Base-by-base conservation (phyloP, 1,139 yeast genomes). In the Suhomyces terraborum region DNA sequence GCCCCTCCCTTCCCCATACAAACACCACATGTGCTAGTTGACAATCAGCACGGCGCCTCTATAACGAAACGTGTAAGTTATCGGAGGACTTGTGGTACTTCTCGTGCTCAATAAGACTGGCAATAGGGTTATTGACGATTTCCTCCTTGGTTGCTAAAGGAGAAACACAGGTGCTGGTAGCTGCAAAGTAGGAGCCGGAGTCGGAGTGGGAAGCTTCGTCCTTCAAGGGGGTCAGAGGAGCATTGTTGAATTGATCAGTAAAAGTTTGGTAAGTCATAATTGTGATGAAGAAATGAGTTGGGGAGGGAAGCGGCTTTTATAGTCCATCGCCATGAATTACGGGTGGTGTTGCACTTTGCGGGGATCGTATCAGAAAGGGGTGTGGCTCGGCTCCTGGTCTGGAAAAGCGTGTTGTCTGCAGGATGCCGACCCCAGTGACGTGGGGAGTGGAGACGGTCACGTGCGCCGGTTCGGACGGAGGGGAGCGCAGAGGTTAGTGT, bases 31-130 rank as follows among this genome's bases (percentile, higher is more conserved):
- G n/a, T n/a, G n/a, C n/a, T n/a, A n/a, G n/a, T n/a, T n/a, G n/a
- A 24, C n/a, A 6, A 24, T 24, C 4, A 9, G 4, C 8, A 10
- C 14, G 4, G 23, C 8, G 10, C 9, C 23, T 25, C 43, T 48
- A 61, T 51, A 61, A 60, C 9, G 67, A 62, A 32, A 64, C 59
- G 45, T 60, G 61, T 45, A 65, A 59, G 48, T 65, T 64, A 47
- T 65, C 70, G 9, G 64, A 57, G 6, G 66, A 61, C 45, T 43
- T 51, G 47, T 59, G 58, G 44, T 48, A 57, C 41, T 46, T 48
- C 35, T 59, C 61, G 13, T 41, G 36, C 38, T 61, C 59, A 24
- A 55, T 56, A 22, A 59, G 52, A 19, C 53, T 53, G 27, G 48
- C 47, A 39, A 51, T 48, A 25, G 50, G 49, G 25, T 50, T 37